These are phyloP conservation scores for Sphaerobolus stellatus DNA, from an alignment of 1,284 basidiomycete species.

Conservation along the genomic window DNA sequence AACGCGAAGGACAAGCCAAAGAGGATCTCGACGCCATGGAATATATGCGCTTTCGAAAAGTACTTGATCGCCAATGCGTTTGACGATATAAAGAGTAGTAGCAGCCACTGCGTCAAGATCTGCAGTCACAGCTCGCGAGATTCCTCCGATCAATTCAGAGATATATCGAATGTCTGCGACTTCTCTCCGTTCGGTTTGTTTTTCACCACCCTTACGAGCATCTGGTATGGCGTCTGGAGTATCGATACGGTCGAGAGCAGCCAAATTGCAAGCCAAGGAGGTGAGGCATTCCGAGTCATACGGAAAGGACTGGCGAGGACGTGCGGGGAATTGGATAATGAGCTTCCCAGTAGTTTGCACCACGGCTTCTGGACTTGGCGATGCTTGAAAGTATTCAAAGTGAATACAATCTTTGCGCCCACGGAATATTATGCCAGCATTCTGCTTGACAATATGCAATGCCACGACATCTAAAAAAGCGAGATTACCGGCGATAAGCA, in stretches of 20 bases:
- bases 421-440: constrained; percentile 43
- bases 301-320: constrained; percentile 33
- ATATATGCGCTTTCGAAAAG: constrained; percentile 35
- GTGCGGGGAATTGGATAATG: constrained; percentile 33
- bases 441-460: constrained; percentile 43
- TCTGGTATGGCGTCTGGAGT: constrained; percentile 15
- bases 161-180: constrained; percentile 41
- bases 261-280: constrained; percentile 34
- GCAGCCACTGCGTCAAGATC: constrained; percentile 26
- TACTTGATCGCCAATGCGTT: constrained; percentile 48
- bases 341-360: constrained; percentile 40
- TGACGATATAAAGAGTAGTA: constrained; percentile 19
- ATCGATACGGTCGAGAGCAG: constrained; percentile 30
- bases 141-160: constrained; percentile 41
- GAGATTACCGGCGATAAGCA: not conserved
- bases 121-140: constrained; percentile 35
- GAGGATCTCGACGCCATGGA: constrained; percentile 47
- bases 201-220: constrained; percentile 26
- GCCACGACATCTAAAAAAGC: constrained; percentile 21
- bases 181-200: constrained; percentile 27
- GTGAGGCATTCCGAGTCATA: constrained; percentile 27
- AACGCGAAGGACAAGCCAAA: constrained; percentile 49
- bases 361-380: constrained; percentile 31
- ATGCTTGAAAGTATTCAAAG: constrained; percentile 45
- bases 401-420: constrained; percentile 22